Base-by-base conservation (phyloP, 2,329 filamentous ascomycete species). In the Pseudopithomyces maydicus region DNA sequence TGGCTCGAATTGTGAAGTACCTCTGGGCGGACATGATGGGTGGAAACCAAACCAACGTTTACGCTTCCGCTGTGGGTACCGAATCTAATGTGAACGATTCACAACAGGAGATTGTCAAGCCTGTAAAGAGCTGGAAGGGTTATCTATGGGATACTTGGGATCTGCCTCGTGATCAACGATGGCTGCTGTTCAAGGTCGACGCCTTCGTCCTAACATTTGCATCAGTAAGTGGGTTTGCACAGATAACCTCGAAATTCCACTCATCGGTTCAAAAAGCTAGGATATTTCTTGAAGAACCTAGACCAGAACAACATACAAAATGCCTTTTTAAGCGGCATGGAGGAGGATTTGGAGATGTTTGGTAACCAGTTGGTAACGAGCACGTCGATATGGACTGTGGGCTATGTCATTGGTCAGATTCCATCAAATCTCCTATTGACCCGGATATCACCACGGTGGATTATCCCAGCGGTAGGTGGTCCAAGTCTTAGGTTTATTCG, bases 141-240 rank as follows among this genome's bases (percentile, higher is more conserved):
- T 51, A 51, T n/a, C 8, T 51, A 6, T 51, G 48, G 48, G 48
- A 51, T 41, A 51, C 48, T 12, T 51, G 48, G 48, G 48, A 51
- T 12, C 22, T 51, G 10, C 48, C 48, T 8, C 33, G 17, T 7
- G 48, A 51, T 7, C 32, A 42, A 15, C 48, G 48, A 38, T 36
- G 36, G 36, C 33, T 51, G 15, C 48, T 51, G 3, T 51, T 51
- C 36, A 51, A 51, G 20, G 48, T 51, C 35, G 48, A 51, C 35
- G 48, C 48, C 22, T 43, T 51, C 22, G 48, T 51, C 36, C 32
- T 51, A 36, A 51, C 36, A 3, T 51, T 51, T 42, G 48, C 48
- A 41, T 38, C 48, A 15, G 48, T 51, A n/a, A 26, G 48, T 51
- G 15, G 8, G 10, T 8, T 20, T 20, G 1, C 26, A 19, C 23